phyloP scores from a whole-genome alignment of 371 early-diverging fungal species.

The Mortierella sp. region DNA sequence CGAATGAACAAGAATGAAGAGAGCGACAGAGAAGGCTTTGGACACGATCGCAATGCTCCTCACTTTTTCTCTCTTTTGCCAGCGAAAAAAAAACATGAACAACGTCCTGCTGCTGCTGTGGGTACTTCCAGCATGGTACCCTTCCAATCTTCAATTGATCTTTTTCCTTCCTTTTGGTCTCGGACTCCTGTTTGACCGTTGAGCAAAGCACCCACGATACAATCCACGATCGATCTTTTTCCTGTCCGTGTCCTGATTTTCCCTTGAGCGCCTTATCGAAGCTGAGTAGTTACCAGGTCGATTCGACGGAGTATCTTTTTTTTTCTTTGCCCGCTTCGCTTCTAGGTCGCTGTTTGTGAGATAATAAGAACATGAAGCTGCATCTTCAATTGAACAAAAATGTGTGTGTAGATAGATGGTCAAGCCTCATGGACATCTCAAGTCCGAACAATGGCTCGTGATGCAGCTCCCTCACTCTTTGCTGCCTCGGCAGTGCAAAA shows the following conservation, averaged over 20 bases:
- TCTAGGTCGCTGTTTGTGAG: neutral
- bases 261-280: neutral
- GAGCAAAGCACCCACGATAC: neutral
- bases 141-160: neutral
- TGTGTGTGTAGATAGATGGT: neutral
- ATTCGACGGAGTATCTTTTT: neutral
- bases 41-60: neutral
- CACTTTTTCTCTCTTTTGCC: neutral
- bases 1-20: neutral
- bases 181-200: neutral
- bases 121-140: neutral
- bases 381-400: neutral
- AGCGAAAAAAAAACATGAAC: neutral
- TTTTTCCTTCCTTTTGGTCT: neutral
- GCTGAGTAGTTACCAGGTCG: no score
- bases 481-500: neutral
- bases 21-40: neutral
- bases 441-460: neutral
- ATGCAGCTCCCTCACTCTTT: neutral
- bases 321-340: neutral
- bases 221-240: neutral
- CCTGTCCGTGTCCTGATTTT: neutral
- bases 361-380: no score
- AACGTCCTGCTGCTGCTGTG: neutral
- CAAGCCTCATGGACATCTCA: neutral